A percentile compares a stretch with the other conserved stretches of the same genome.
These are phyloP conservation scores for Phaeophleospora eucalypticola DNA, from an alignment of 2,329 filamentous ascomycete genomes.

Conservation along the genomic window DNA sequence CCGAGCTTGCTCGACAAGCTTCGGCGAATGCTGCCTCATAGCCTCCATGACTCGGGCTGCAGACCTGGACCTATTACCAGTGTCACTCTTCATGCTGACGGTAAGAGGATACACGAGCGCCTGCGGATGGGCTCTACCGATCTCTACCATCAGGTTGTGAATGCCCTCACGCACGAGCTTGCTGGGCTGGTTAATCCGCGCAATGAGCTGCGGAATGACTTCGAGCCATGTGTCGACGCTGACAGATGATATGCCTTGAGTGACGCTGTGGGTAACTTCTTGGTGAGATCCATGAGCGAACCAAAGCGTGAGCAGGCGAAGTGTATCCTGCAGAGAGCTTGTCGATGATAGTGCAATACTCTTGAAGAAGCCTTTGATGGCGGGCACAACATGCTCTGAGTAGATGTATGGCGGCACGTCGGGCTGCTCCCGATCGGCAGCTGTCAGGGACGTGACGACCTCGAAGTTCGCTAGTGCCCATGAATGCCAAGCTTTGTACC, in stretches of 20 bases:
- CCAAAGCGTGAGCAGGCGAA: slow-evolving; percentile 90
- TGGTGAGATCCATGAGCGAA: slow-evolving; percentile 85
- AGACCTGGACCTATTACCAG: slow-evolving; percentile 76
- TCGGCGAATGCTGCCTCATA: slow-evolving; percentile 91
- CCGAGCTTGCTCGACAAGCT: slow-evolving; percentile 90
- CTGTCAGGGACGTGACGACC: slow-evolving; percentile 78
- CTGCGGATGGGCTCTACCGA: slow-evolving; percentile 91
- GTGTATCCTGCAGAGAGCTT: slow-evolving; percentile 91
- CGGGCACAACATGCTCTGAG: slow-evolving; percentile 85
- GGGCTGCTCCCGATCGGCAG: slow-evolving; percentile 57
- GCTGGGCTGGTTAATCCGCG: slow-evolving; percentile 94
- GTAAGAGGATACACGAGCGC: slow-evolving; percentile 95
- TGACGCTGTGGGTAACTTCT: slow-evolving; percentile 84
- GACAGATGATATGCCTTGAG: slow-evolving; percentile 84
- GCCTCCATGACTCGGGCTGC: slow-evolving; percentile 95
- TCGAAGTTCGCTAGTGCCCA: slow-evolving; percentile 99
- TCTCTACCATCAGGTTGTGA: slow-evolving; percentile 85
- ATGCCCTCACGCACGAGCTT: slow-evolving; percentile 82
- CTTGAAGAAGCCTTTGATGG: slow-evolving; percentile 93
- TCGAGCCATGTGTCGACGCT: slow-evolving; percentile 98
- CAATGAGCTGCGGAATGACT: slow-evolving; percentile 95
- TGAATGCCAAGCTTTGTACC: slow-evolving; percentile 99
- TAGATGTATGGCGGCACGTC: slow-evolving; percentile 64
- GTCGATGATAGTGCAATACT: slow-evolving; percentile 89
- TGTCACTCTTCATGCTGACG: slow-evolving; percentile 95